Evolutionary conservation across 2,329 filamentous ascomycete genomes (phyloP), one percentile per base, ranked within the genome.

Genomic region (Talaromyces amestolkiae): DNA sequence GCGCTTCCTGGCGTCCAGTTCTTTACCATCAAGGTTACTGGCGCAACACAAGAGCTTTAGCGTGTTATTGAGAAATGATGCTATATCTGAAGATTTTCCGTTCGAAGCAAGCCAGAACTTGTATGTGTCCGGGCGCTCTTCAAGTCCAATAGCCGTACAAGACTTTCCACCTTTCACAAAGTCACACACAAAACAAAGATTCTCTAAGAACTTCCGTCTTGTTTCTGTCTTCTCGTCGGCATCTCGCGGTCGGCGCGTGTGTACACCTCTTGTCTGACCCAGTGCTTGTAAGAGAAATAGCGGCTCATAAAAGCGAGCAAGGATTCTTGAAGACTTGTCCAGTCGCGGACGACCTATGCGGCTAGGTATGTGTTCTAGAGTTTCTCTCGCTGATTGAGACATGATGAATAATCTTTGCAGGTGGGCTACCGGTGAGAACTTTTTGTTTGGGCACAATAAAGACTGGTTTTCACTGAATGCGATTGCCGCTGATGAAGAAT

Each of bases 101-200:
- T 84, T 85, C 1, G 76, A 77, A 3, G 82, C 77, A 8, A 84
- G 59, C 78, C 81, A 84, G 45, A 82, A 82, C 2, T 75, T 71
- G 60, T 75, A 76, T n/a, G 69, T 68, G 0, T 75, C 65, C 1
- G 69, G 43, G 0, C 51, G 66, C 0, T 78, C 71, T 66, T 84
- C 76, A 1, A 83, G 68, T 0, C 75, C 81, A 31, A 85, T 77
- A 0, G 83, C 77, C 0, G 83, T 79, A n/a, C 78, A 80, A 0
- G 78, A 78, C 2, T 72, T 68, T 2, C 83, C 83, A 0, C 83
- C 82, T 67, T 83, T 84, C 0, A 72, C 67, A 58, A 77, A 77
- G 63, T 84, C 83, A 66, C 81, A 83, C 7, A 85, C 68, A 68
- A 79, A 82, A 9, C 80, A 75, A 1, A 84, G 69, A 33, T 78